Evolutionary conservation across 495 filamentous ascomycete species (phyloP).

Genomic region (Stereocaulon alpinum): DNA sequence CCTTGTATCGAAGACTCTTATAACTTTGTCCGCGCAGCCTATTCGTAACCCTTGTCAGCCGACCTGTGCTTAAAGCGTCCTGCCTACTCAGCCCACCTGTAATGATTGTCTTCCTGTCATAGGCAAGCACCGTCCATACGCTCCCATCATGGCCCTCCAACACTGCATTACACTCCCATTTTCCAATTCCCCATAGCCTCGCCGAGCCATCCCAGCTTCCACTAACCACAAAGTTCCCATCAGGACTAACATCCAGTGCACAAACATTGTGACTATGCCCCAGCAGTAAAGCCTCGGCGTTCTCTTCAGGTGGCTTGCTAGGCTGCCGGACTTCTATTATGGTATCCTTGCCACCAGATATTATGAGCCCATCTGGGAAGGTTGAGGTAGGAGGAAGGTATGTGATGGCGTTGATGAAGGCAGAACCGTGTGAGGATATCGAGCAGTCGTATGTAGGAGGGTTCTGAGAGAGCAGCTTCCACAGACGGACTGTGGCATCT

Average conservation of each 20-base stretch:
- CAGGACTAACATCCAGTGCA: slow-evolving; percentile 64
- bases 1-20: slow-evolving; percentile 65
- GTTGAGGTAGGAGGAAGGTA: slow-evolving; percentile 60
- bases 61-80: not conserved
- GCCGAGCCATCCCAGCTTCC: slow-evolving; percentile 92
- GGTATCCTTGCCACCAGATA: slow-evolving; percentile 80
- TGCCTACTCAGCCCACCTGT: slow-evolving; percentile 47
- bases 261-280: slow-evolving; percentile 85
- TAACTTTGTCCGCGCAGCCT: slow-evolving; percentile 78
- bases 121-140: slow-evolving; percentile 85
- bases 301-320: slow-evolving; percentile 50
- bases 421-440: slow-evolving; percentile 62
- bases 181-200: slow-evolving; percentile 62
- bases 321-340: slow-evolving; percentile 85
- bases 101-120: slow-evolving; percentile 68
- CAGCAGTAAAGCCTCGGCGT: slow-evolving; percentile 74
- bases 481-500: slow-evolving; percentile 81
- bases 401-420: slow-evolving; percentile 76
- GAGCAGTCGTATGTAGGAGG: slow-evolving; percentile 66
- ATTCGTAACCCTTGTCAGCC: not conserved
- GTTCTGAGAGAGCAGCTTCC: slow-evolving; percentile 56
- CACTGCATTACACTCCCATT: slow-evolving; percentile 63
- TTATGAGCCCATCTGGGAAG: slow-evolving; percentile 68
- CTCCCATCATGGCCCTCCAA: slow-evolving; percentile 67
- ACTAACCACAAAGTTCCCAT: slow-evolving; percentile 66